A percentile compares a stretch with the other conserved stretches of the same genome.
Conservation (phyloP, 2,329 filamentous ascomycete species). For the Colletotrichum ledebouriae region DNA sequence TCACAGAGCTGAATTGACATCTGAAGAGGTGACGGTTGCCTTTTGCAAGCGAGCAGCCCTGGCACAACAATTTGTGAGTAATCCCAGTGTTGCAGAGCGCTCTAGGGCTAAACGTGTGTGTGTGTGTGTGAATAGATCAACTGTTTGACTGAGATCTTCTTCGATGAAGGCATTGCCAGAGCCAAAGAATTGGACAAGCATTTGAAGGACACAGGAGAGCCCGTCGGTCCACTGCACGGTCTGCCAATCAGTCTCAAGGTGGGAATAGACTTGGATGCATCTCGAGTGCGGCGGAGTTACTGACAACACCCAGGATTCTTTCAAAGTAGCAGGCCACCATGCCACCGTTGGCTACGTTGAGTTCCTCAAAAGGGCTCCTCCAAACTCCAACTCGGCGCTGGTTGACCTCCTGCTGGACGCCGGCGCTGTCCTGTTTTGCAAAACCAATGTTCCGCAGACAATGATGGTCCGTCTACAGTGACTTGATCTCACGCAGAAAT, state of each 20-base stretch:
- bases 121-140: constrained; percentile 46
- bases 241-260: constrained; percentile 61
- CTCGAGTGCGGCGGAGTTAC: background rate
- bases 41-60: constrained; percentile 49
- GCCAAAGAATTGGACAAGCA: constrained; percentile 62
- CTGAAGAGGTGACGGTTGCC: constrained; percentile 46
- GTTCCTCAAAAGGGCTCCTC: constrained; percentile 66
- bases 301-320: constrained; percentile 67
- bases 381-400: constrained; percentile 64
- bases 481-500: background rate
- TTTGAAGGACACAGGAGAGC: constrained; percentile 53
- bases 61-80: constrained; percentile 46
- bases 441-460: constrained; percentile 77
- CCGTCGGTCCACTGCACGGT: constrained; percentile 73
- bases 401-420: constrained; percentile 69
- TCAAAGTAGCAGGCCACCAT: constrained; percentile 66
- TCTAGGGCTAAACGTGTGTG: no score
- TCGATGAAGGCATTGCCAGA: constrained; percentile 59
- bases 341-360: constrained; percentile 68
- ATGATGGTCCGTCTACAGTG: constrained; percentile 53
- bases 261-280: background rate
- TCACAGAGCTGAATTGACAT: constrained; percentile 41
- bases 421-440: constrained; percentile 77
- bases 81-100: no score
- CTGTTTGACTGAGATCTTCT: constrained; percentile 63